phyloP scores from a whole-genome alignment of 805 yeast genomes.

The Kodamaea leandrae region DNA sequence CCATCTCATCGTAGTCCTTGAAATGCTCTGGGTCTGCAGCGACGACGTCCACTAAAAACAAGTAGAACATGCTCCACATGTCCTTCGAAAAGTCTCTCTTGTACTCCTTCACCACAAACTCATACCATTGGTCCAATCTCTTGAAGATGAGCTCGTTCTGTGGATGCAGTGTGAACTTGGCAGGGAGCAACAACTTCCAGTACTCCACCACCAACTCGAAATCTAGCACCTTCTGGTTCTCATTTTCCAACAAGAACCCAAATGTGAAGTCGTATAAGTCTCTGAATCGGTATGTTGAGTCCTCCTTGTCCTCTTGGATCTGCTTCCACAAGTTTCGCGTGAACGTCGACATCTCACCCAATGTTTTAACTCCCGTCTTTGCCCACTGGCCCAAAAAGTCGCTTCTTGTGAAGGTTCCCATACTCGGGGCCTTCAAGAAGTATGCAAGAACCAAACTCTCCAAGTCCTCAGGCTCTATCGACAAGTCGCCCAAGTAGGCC shows the following conservation, averaged over 20 bases:
- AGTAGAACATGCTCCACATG: conserved; percentile 80
- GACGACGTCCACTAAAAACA: conserved; percentile 54
- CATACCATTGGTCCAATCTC: conserved; percentile 54
- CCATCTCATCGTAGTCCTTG: conserved; percentile 66
- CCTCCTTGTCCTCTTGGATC: conserved; percentile 7
- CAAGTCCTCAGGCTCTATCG: conserved; percentile 71
- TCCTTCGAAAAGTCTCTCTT: conserved; percentile 61
- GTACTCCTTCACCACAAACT: conserved; percentile 45
- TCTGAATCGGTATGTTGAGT: conserved; percentile 45
- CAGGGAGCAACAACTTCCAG: conserved; percentile 66
- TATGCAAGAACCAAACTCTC: conserved; percentile 69
- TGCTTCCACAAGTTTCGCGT: conserved; percentile 16
- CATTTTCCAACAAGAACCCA: conserved; percentile 58
- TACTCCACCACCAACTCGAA: conserved; percentile 66
- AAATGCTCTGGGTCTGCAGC: conserved; percentile 48
- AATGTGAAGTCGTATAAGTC: conserved; percentile 71
- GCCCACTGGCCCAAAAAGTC: conserved; percentile 62
- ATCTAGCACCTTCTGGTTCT: conserved; percentile 51
- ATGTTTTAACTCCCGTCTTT: conserved; percentile 23
- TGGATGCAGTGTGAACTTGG: conserved; percentile 1
- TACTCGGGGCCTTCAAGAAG: conserved; percentile 60
- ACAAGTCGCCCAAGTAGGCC: conserved; percentile 61
- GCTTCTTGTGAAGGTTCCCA: conserved; percentile 56
- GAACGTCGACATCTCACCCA: conserved; percentile 46
- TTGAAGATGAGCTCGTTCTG: conserved; percentile 20